A percentile compares a stretch with the other conserved stretches of the same genome.
Conservation (phyloP, 306 rosid genomes). For the Vachellia collinsii region DNA sequence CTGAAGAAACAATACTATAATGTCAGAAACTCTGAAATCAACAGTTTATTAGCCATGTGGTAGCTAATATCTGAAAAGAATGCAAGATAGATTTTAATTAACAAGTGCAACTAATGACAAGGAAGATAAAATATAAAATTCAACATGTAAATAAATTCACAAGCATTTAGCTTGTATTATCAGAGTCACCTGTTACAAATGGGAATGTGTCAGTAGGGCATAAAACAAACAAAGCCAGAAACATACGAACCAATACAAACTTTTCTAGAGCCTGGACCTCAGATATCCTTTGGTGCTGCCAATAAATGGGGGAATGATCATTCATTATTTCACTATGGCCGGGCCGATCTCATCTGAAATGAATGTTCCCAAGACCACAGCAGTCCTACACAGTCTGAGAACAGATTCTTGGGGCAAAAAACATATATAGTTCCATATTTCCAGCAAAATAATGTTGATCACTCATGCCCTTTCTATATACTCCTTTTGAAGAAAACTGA, state of each 20-base stretch:
- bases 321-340: slow-evolving; percentile 79
- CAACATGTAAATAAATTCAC: slow-evolving; percentile 44
- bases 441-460: slow-evolving; percentile 89
- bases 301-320: slow-evolving; percentile 63
- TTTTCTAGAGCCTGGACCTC: slow-evolving; percentile 73
- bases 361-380: slow-evolving; percentile 85
- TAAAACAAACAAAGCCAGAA: slow-evolving; percentile 75
- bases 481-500: slow-evolving; percentile 98
- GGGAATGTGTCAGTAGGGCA: slow-evolving; percentile 64
- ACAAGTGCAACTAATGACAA: slow-evolving; percentile 23
- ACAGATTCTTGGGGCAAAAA: slow-evolving; percentile 79
- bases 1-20: slow-evolving; percentile 64
- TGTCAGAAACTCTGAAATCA: slow-evolving; percentile 51
- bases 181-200: slow-evolving; percentile 85
- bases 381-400: slow-evolving; percentile 87
- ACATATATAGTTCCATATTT: slow-evolving; percentile 83
- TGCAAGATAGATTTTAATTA: slow-evolving; percentile 10
- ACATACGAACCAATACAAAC: slow-evolving; percentile 88
- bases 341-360: slow-evolving; percentile 73
- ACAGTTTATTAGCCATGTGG: slow-evolving; percentile 26
- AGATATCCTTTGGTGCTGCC: slow-evolving; percentile 71
- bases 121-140: slow-evolving; percentile 25
- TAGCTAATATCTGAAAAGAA: slow-evolving; percentile 30
- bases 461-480: slow-evolving; percentile 93
- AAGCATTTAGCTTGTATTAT: slow-evolving; percentile 53